Evolutionary conservation across 116 monocot genomes (phyloP), one percentile per base, ranked within the genome.

Genomic region (Cymodocea nodosa): DNA sequence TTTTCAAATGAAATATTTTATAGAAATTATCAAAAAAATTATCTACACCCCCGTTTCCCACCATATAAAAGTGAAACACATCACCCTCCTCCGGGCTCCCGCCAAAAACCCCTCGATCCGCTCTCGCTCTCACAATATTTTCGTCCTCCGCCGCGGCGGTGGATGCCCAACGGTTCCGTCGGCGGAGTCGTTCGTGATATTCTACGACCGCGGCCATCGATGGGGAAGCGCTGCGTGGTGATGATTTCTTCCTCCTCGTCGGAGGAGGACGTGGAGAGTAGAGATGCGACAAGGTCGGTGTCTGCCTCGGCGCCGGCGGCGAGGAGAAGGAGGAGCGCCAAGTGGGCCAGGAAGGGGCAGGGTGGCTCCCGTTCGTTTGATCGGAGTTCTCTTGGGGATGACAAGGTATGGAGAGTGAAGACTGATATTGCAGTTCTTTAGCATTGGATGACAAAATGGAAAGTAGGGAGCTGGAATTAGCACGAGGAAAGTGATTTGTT

Each of bases 201-300:
- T 44, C 11, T 0, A 6, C 44, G 6, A 8, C 44, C 44, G 6
- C 44, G 11, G 44, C 49, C 6, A 52, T 0, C 35, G 66, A 67
- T 53, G 66, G 53, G 66, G 53, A 67, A 52, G 66, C 52, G 53
- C 52, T 52, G 34, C 25, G 66, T 67, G 53, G 35, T 53, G 0
- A 10, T 67, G 20, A 53, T 53, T 19, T 67, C 66, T 6, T 48
- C 48, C 44, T 48, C 22, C 17, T 50, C 50, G 20, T 23, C 23
- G 30, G 25, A 51, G 52, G 66, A 67, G 16, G 51, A n/a, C 4
- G 66, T 52, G 30, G 52, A 52, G n/a, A 34, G 35, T 25, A 24
- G n/a, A 53, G 35, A 15, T 67, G 22, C 16, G 6, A 22, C 23
- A 8, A 19, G 15, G 52, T 14, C 66, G 52, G 51, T 15, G 52